These are phyloP conservation scores for Aspergillus sp. DNA, from an alignment of 2,329 filamentous ascomycete species.

Conservation along the genomic window DNA sequence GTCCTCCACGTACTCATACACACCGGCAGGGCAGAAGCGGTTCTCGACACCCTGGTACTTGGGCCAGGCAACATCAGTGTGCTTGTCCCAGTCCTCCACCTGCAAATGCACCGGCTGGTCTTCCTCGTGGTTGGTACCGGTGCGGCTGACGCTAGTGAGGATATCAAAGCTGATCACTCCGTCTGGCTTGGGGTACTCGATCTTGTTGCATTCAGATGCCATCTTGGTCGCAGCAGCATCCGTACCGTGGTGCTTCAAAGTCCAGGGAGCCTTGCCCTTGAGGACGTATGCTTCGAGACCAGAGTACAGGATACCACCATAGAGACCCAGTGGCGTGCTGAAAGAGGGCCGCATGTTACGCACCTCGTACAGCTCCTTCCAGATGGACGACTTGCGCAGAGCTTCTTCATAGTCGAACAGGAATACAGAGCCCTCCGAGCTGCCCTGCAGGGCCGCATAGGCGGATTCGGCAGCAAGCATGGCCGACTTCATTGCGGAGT, in stretches of 20 bases:
- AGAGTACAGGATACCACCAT: constrained; percentile 88
- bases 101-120: constrained; percentile 96
- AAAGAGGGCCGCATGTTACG: constrained; percentile 98
- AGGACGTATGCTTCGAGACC: constrained; percentile 87
- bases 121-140: constrained; percentile 97
- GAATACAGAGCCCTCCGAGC: constrained; percentile 73
- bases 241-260: constrained; percentile 76
- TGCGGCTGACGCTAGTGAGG: constrained; percentile 88
- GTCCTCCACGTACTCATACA: constrained; percentile 98
- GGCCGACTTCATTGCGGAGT: constrained; percentile 95
- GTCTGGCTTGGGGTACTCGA: constrained; percentile 96
- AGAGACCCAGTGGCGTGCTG: constrained; percentile 81
- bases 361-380: constrained; percentile 91
- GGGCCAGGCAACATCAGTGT: constrained; percentile 80
- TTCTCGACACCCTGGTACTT: constrained; percentile 91
- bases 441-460: constrained; percentile 68
- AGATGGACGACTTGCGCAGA: constrained; percentile 82
- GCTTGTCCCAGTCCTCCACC: constrained; percentile 91
- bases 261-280: constrained; percentile 87
- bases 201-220: constrained; percentile 79
- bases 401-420: constrained; percentile 91
- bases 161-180: constrained; percentile 95
- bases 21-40: constrained; percentile 92
- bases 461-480: constrained; percentile 95
- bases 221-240: constrained; percentile 78